phyloP scores from a whole-genome alignment of 345 rosid genomes.

The Citrus hindsii region DNA sequence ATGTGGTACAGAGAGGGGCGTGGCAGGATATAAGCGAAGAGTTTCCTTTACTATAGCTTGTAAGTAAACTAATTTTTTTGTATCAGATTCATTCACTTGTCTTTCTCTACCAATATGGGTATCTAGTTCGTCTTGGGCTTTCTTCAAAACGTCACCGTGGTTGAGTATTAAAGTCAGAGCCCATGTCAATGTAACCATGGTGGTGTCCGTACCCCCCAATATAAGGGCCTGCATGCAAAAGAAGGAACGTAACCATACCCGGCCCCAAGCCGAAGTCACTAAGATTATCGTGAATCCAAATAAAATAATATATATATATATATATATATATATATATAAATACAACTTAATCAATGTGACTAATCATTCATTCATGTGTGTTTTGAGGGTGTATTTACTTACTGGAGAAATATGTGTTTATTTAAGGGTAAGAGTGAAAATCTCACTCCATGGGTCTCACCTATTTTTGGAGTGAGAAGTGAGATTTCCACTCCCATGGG shows the following conservation, averaged over 20 bases:
- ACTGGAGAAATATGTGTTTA: too few relatives aligned
- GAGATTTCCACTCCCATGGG: too few relatives aligned
- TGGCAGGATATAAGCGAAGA: conserved; percentile 34
- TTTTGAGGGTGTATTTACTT: too few relatives aligned
- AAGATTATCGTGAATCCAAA: background rate
- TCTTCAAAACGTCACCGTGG: conserved; percentile 23
- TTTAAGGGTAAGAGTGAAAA: too few relatives aligned
- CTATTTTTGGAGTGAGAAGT: too few relatives aligned
- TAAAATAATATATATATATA: too few relatives aligned
- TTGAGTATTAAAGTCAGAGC: conserved; percentile 40
- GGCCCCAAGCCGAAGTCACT: background rate
- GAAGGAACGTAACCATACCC: background rate
- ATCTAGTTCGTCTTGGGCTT: conserved; percentile 42
- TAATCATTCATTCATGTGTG: too few relatives aligned
- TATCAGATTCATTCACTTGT: conserved; percentile 28
- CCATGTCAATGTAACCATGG: conserved; percentile 40
- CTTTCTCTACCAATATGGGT: conserved; percentile 30
- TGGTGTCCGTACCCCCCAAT: conserved; percentile 40
- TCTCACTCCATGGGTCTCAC: rapidly evolving
- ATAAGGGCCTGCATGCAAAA: conserved; percentile 26
- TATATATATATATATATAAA: too few relatives aligned
- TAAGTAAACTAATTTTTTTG: conserved; percentile 27
- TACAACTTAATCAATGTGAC: too few relatives aligned
- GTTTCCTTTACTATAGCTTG: conserved; percentile 48
- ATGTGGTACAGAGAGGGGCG: conserved; percentile 31